Percentiles rank a stretch among this genome's conserved stretches.
These are phyloP conservation scores for Leccinum holopus DNA, from an alignment of 1,284 basidiomycete genomes.

Conservation along the genomic window DNA sequence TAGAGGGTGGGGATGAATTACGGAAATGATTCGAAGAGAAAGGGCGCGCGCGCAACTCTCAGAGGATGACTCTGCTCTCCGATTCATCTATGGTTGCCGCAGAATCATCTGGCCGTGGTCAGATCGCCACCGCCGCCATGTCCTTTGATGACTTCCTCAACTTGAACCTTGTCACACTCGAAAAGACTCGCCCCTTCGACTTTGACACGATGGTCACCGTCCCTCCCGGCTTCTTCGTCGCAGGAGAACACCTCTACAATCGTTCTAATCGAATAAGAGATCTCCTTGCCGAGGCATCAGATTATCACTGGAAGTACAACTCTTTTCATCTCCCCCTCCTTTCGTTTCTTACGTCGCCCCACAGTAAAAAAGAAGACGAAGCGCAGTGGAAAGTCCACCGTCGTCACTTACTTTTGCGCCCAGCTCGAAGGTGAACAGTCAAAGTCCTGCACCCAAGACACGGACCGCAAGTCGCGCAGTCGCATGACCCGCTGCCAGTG, in stretches of 20 bases:
- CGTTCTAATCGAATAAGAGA: conserved; percentile 37
- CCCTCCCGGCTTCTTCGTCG: conserved; percentile 31
- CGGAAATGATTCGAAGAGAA: neutral
- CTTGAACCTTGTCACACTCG: conserved; percentile 27
- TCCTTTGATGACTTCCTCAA: conserved; percentile 34
- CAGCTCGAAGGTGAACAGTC: conserved; percentile 36
- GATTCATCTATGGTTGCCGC: conserved; percentile 56
- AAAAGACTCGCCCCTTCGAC: conserved; percentile 34
- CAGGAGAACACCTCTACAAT: conserved; percentile 35
- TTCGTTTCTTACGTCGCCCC: neutral
- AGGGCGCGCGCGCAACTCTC: conserved; percentile 53
- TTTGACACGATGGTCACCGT: conserved; percentile 37
- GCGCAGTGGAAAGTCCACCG: conserved; percentile 34
- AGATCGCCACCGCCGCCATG: conserved; percentile 37
- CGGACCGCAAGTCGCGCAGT: conserved; percentile 35
- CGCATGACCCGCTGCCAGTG: conserved; percentile 35
- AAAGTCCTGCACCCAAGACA: conserved; percentile 32
- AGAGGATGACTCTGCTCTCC: conserved; percentile 53
- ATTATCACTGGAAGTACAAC: conserved; percentile 37
- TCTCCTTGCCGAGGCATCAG: conserved; percentile 34
- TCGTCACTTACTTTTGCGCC: conserved; percentile 37
- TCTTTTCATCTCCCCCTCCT: neutral
- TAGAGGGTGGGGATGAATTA: conserved; percentile 1
- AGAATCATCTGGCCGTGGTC: conserved; percentile 32
- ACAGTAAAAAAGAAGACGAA: conserved; percentile 39